Evolutionary conservation across 2,329 filamentous ascomycete genomes (phyloP).

Genomic region (Calonectria honghensis): DNA sequence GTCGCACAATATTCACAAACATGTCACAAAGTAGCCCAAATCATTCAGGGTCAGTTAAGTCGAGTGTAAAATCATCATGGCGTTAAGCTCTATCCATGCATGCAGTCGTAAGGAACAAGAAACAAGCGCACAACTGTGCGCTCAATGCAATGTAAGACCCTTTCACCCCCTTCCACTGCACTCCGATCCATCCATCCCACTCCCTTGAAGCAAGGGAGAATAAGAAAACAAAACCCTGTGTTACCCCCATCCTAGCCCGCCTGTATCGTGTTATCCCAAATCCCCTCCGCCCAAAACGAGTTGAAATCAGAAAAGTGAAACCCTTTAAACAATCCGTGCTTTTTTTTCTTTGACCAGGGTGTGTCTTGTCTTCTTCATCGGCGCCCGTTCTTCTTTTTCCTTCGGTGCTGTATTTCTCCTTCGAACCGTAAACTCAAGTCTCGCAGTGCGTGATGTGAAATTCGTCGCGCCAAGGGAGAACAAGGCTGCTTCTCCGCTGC

Average conservation of each 20-base stretch:
- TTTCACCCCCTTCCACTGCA: conserved; percentile 32
- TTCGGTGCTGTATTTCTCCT: conserved; percentile 12
- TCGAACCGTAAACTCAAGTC: background rate
- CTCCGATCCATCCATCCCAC: conserved; percentile 6
- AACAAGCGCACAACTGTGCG: conserved; percentile 38
- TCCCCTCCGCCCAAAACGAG: conserved; percentile 18
- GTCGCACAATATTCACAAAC: background rate
- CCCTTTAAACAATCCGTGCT: conserved; percentile 24
- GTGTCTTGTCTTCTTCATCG: conserved; percentile 24
- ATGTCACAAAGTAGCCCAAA: background rate
- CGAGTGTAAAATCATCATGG: conserved; percentile 39
- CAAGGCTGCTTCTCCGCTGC: conserved; percentile 18
- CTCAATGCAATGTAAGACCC: conserved; percentile 36
- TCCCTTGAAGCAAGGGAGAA: conserved; percentile 10
- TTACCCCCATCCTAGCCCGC: conserved; percentile 28
- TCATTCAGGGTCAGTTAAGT: background rate
- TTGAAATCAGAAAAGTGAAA: conserved; percentile 5
- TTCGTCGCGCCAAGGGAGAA: conserved; percentile 14
- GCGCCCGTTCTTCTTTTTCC: conserved; percentile 22
- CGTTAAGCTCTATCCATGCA: conserved; percentile 50
- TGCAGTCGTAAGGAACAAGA: conserved; percentile 40
- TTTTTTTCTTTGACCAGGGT: conserved; percentile 20
- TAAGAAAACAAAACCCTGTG: conserved; percentile 5
- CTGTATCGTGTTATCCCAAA: conserved; percentile 40
- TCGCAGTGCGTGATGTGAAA: conserved; percentile 28